A percentile compares a stretch with the other conserved stretches of the same genome.
phyloP scores from a whole-genome alignment of 1,284 basidiomycete species.

The Apiotrichum veenhuisii region DNA sequence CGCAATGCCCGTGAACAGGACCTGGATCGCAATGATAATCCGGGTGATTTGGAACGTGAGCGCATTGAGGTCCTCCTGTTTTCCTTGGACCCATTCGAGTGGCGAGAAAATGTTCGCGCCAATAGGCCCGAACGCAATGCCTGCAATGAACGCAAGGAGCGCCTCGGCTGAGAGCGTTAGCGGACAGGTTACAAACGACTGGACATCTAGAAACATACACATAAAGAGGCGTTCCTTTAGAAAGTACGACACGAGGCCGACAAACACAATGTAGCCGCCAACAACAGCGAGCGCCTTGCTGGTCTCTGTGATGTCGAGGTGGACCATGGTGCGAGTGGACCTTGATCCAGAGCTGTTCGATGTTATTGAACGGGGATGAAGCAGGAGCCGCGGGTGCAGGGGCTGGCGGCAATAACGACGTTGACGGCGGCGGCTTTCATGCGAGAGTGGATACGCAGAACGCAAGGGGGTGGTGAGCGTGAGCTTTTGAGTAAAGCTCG shows the following conservation, averaged over 20 bases:
- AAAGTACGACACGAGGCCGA: conserved; percentile 48
- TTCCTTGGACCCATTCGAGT: conserved; percentile 20
- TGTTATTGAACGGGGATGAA: conserved; percentile 14
- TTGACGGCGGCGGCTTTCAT: background rate
- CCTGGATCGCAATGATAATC: conserved; percentile 90
- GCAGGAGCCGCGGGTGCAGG: background rate
- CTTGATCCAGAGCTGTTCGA: background rate
- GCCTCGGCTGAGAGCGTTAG: conserved; percentile 79
- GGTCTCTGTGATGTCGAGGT: conserved; percentile 44
- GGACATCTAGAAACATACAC: conserved; percentile 24
- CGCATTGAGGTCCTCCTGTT: conserved; percentile 32
- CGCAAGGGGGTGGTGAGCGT: background rate
- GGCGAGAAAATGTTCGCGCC: conserved; percentile 33
- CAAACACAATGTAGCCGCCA: conserved; percentile 43
- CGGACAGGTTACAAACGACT: too few species aligned
- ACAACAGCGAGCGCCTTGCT: conserved; percentile 43
- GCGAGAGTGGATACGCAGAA: background rate
- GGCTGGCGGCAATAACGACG: background rate
- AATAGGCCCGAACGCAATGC: conserved; percentile 68
- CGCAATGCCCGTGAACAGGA: conserved; percentile 94
- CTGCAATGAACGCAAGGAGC: conserved; percentile 86
- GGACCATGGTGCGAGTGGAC: conserved; percentile 36
- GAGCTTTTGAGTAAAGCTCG: background rate
- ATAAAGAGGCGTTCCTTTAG: conserved; percentile 51
- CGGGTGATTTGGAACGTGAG: conserved; percentile 72